phyloP scores from a whole-genome alignment of 2,329 filamentous ascomycete species.

The Aspergillus felis region DNA sequence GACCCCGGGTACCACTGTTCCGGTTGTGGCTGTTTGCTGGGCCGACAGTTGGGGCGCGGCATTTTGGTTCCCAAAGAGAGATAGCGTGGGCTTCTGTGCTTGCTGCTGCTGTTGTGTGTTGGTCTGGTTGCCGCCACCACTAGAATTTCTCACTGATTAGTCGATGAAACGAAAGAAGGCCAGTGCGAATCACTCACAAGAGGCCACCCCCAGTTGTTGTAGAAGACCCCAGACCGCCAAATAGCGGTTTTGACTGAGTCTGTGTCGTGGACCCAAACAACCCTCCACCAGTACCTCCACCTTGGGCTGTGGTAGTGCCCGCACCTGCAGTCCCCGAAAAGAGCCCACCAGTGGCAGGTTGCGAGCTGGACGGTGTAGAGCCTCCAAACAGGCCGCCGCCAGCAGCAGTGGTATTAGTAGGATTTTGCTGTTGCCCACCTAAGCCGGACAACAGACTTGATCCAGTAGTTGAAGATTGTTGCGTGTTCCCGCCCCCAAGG shows the following conservation, averaged over 20 bases:
- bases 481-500: constrained; percentile 19
- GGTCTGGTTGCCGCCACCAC: constrained; percentile 22
- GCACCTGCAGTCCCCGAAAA: constrained; percentile 17
- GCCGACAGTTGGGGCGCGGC: constrained; percentile 27
- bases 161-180: not conserved
- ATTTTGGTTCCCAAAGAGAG: constrained; percentile 35
- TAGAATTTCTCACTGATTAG: constrained; percentile 2
- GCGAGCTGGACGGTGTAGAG: constrained; percentile 24
- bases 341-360: constrained; percentile 26
- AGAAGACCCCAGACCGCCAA: constrained; percentile 29
- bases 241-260: constrained; percentile 32
- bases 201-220: constrained; percentile 26
- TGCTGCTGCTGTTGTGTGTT: constrained; percentile 35
- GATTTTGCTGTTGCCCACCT: constrained; percentile 26
- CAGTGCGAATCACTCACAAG: constrained; percentile 28
- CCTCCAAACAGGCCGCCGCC: constrained; percentile 29
- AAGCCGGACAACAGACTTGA: constrained; percentile 32
- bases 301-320: constrained; percentile 19
- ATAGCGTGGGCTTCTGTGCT: constrained; percentile 48
- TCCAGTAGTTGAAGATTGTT: constrained; percentile 25
- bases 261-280: constrained; percentile 35
- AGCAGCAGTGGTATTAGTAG: constrained; percentile 18
- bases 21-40: constrained; percentile 29
- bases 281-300: constrained; percentile 23
- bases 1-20: constrained; percentile 59